A percentile compares a stretch with the other conserved stretches of the same genome.
These are phyloP conservation scores for Abortiporus biennis DNA, from an alignment of 1,284 basidiomycete genomes.

Conservation along the genomic window DNA sequence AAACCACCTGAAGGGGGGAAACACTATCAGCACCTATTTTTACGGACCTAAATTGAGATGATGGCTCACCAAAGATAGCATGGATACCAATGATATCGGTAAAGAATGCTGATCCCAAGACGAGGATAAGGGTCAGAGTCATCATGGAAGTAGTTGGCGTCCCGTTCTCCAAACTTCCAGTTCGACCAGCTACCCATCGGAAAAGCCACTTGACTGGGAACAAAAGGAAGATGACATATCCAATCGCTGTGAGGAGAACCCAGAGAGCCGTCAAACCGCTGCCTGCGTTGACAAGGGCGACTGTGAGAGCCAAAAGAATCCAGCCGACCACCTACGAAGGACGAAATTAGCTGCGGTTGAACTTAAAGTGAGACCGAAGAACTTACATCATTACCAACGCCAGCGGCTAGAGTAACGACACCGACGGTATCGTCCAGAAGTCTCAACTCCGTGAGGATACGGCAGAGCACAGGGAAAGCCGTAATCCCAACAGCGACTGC, in stretches of 20 bases:
- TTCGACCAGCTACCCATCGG: conserved; percentile 59
- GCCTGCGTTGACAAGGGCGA: conserved; percentile 59
- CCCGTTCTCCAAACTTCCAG: conserved; percentile 70
- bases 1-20: conserved; percentile 60
- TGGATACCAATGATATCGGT: conserved; percentile 84
- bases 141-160: conserved; percentile 75
- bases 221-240: conserved; percentile 53
- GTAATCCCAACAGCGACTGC: conserved; percentile 61
- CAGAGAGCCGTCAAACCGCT: conserved; percentile 54
- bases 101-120: conserved; percentile 78
- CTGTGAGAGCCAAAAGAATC: conserved; percentile 46
- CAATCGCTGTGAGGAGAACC: conserved; percentile 52
- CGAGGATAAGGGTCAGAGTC: conserved; percentile 71
- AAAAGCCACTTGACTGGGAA: conserved; percentile 65
- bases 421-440: conserved; percentile 62
- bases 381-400: conserved; percentile 57
- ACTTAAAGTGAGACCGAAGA: background rate
- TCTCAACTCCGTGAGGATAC: conserved; percentile 41
- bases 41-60: background rate
- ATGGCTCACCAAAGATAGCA: conserved; percentile 49
- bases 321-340: conserved; percentile 35
- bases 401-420: conserved; percentile 60
- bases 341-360: conserved; percentile 1
- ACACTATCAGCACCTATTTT: background rate
- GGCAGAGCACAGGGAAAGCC: conserved; percentile 63